Conservation (phyloP, 225 moss, liverwort and hornwort genomes). For the Takakia lepidozioides region DNA sequence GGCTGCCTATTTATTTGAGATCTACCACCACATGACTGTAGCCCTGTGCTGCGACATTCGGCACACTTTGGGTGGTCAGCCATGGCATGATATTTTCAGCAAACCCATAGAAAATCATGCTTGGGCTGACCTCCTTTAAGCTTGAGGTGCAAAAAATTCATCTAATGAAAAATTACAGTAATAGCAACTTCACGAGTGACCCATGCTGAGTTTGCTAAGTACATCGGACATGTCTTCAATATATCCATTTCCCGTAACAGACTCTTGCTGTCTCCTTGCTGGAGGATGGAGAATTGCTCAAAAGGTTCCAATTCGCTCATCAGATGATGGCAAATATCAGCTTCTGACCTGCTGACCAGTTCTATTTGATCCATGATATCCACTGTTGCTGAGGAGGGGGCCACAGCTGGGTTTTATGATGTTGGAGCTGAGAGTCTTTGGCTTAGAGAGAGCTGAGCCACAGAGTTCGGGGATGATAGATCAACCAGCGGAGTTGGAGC, state of each 20-base stretch:
- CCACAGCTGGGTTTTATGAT: slow-evolving; percentile 8
- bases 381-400: slow-evolving; percentile 10
- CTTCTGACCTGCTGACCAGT: not conserved
- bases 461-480: slow-evolving; percentile 2
- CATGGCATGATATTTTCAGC: too few relatives aligned
- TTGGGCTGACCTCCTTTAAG: too few relatives aligned
- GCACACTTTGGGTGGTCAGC: too few relatives aligned
- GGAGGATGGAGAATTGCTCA: slow-evolving; percentile 48
- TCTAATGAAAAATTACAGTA: too few relatives aligned
- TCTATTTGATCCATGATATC: slow-evolving; percentile 1
- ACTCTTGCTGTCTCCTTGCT: slow-evolving; percentile 22
- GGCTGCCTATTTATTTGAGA: too few relatives aligned
- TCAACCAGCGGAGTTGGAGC: slow-evolving; percentile 17
- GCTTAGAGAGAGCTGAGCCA: slow-evolving; percentile 3
- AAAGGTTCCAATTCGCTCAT: slow-evolving; percentile 45
- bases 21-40: too few relatives aligned
- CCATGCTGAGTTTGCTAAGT: slow-evolving; percentile 29
- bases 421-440: slow-evolving; percentile 34
- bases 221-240: slow-evolving; percentile 32
- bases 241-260: slow-evolving; percentile 22
- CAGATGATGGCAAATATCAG: slow-evolving; percentile 5
- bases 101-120: too few relatives aligned
- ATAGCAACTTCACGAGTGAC: too few relatives aligned
- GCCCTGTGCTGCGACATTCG: too few relatives aligned
- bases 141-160: too few relatives aligned